These are phyloP conservation scores for Rhodamnia argentea DNA, from an alignment of 345 rosid species.

Conservation along the genomic window DNA sequence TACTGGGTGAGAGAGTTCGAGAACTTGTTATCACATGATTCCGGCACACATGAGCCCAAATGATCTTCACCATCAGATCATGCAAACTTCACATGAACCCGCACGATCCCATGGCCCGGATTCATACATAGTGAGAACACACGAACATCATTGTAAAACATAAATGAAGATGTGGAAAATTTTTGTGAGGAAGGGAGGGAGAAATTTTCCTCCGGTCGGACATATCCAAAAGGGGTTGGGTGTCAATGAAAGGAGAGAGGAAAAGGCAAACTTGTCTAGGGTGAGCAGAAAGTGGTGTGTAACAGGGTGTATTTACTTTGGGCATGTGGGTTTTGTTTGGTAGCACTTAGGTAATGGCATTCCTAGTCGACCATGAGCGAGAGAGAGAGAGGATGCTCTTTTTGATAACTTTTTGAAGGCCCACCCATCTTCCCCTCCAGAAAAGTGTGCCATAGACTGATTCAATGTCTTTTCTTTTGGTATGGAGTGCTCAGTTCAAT, in stretches of 20 bases:
- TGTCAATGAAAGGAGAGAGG: not conserved
- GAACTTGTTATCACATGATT: not conserved
- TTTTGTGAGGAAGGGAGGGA: not conserved
- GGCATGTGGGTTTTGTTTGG: conserved; percentile 24
- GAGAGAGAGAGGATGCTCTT: not conserved
- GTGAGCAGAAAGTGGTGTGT: conserved; percentile 3
- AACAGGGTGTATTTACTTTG: conserved; percentile 3
- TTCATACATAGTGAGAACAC: not conserved
- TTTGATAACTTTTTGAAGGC: not conserved
- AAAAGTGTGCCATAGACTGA: not conserved
- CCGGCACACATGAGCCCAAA: not conserved
- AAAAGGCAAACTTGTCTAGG: not conserved
- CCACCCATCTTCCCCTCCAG: not conserved
- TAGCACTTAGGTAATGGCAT: conserved; percentile 20
- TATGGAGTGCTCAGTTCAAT: not conserved
- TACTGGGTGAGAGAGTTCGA: not conserved
- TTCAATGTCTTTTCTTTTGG: not conserved
- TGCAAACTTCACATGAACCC: not conserved
- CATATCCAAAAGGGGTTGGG: not conserved
- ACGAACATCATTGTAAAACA: not conserved
- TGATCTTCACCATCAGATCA: not conserved
- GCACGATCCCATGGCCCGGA: not conserved
- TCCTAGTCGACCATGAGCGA: conserved; percentile 31
- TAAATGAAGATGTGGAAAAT: not conserved
- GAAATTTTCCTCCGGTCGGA: not conserved